Evolutionary conservation across 306 rosid genomes (phyloP), one percentile per base, ranked within the genome.

Genomic region (Begonia peltatifolia): DNA sequence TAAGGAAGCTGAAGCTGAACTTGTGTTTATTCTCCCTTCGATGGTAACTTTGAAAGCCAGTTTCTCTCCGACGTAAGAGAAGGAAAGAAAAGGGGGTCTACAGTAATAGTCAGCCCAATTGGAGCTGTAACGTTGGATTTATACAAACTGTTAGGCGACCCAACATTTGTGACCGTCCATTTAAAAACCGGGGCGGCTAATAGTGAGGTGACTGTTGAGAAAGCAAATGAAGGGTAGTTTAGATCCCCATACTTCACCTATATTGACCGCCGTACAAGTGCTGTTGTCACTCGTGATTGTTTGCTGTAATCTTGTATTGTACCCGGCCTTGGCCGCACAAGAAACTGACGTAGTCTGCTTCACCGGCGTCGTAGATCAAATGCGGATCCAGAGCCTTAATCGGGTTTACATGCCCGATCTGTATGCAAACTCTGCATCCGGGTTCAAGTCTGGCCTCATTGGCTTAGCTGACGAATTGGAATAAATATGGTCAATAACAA

Each of bases 51-150:
- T 49, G 70, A 70, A 84, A 0, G 53, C 53, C 15, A 1, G 47
- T 20, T 63, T 64, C 52, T 77, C 67, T 5, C 71, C 78, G 1
- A 65, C 6, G 22, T 55, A 42, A 16, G 59, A 57, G 68, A 80
- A 84, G 0, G 72, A 47, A 4, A 84, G 55, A 54, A 73, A 58
- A n/a, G 12, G 43, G 85, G 84, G 6, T 41, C 70, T 55, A 70
- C 78, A 41, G 52, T 5, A 10, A 83, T 64, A 10, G 14, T 16
- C 14, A 76, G 56, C 36, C 72, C 70, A 16, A 17, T 4, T 6
- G 75, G 74, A 42, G 62, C 56, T 14, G 1, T 44, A 61, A 74
- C 65, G 9, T 10, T 23, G 2, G 83, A 77, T 49, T 15, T 61
- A 23, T 77, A 77, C 0, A 68, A 70, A 0, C 85, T 69, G 48